These are phyloP conservation scores for Mortierella sp. DNA, from an alignment of 371 early-diverging fungal species.

Conservation along the genomic window DNA sequence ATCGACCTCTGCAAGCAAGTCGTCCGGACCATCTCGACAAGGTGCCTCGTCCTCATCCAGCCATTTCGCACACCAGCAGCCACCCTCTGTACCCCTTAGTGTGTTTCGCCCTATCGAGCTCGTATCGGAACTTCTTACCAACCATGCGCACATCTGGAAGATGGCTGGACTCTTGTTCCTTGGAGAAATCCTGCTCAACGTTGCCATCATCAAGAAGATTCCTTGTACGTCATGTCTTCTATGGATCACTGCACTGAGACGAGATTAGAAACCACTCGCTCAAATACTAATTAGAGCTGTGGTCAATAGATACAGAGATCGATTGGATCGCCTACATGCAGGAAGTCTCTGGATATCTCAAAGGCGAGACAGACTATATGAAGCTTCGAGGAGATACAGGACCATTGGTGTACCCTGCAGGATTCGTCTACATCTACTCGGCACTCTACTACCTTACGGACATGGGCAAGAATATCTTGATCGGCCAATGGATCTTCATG, in stretches of 20 bases:
- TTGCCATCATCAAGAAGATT: constrained; percentile 65
- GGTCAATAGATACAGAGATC: constrained; percentile 86
- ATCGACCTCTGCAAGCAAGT: no score
- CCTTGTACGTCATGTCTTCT: constrained; percentile 23
- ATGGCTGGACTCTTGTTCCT: constrained; percentile 66
- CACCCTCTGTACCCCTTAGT: constrained; percentile 10
- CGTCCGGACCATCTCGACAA: no score
- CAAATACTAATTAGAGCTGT: background rate
- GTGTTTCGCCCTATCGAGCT: constrained; percentile 34
- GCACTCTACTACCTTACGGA: constrained; percentile 74
- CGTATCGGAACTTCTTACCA: constrained; percentile 55
- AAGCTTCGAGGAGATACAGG: constrained; percentile 92
- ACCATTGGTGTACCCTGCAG: constrained; percentile 95
- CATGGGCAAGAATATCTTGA: constrained; percentile 72
- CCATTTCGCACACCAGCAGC: background rate
- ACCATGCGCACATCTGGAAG: constrained; percentile 75
- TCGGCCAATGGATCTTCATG: constrained; percentile 87
- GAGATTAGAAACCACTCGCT: background rate
- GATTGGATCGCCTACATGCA: constrained; percentile 97
- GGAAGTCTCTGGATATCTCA: constrained; percentile 79
- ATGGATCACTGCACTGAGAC: background rate
- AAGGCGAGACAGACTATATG: constrained; percentile 85
- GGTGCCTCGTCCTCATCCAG: no score
- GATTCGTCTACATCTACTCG: constrained; percentile 90
- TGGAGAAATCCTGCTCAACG: constrained; percentile 60